Base-by-base conservation (phyloP, 2,329 filamentous ascomycete species). In the Beauveria asiatica region DNA sequence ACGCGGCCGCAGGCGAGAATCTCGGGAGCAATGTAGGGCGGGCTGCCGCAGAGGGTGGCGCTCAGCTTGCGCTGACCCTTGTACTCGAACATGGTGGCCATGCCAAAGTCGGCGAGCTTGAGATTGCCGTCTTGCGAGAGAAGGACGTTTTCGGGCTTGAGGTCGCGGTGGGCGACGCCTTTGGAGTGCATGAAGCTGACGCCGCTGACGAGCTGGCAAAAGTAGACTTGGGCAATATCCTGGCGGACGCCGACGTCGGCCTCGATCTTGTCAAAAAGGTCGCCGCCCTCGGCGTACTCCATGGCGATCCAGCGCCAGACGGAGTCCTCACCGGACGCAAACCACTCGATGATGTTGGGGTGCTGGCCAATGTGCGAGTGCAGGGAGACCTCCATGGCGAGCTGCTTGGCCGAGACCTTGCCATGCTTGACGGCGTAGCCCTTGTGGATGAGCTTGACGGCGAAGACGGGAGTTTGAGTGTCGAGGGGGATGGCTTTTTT, bases 201-300 rank as follows among this genome's bases (percentile, higher is more conserved):
- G 9, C 93, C 94, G 70, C 86, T 86, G 67, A 97, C 83, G 63
- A 99, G 83, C 75, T 99, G 94, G 3, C 87, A 83, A 73, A 99
- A 99, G 77, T 97, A 99, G 63, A 97, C 85, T 72, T 99, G 95
- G 39, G 94, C 93, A 70, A 99, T 91, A 71, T 97, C 90, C 72
- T 96, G 86, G 7, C 88, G 84, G n/a, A 97, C 91, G 52, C 94
- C 94, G 49, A 93, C 90, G 73, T 99, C 94, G 19, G 94, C 92
- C 76, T 99, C 95, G 67, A 99, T 97, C 79, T 99, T 99, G 84
- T 99, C 94, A 73, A 99, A 99, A 8, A 99, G 80, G 71, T 99
- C 94, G 11, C 94, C 94, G 46, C 94, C 94, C 67, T 95, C 90
- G 50, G 94, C 94, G 66, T 90, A 88, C 74, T 99, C 94, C 92